Base-by-base conservation (phyloP, 495 filamentous ascomycete genomes). In the Hypomontagnella submonticulosa region DNA sequence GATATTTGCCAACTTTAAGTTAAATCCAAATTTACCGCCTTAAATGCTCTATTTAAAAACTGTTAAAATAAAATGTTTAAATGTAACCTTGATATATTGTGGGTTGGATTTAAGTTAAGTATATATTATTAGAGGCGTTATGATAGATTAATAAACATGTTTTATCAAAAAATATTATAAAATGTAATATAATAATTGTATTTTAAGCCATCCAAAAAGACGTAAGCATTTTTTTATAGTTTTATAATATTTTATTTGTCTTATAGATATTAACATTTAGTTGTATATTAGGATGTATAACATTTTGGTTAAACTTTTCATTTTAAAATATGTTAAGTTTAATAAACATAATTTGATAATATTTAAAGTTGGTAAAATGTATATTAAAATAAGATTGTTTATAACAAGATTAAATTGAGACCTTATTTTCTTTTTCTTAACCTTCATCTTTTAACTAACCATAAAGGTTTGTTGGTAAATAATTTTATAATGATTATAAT, bases 401-500 rank as follows among this genome's bases (percentile, higher is more conserved):
- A 36, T 36, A 36, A 36, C 11, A 41, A 41, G 13, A 41, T 13
- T 13, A 13, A 41, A 41, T 41, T 13, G 4, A 41, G 8, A 9
- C 8, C 8, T 41, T 41, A 9, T 13, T 8, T 7, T 13, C 12
- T 41, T 41, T 41, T 41, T 41, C 13, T 41, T 41, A 41, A 41
- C 13, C 13, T 8, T 41, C 12, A 13, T 9, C 8, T 41, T 41
- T 41, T 41, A 41, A 41, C 13, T 41, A 41, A 41, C 13, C 13
- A 41, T 41, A 41, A 41, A 41, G 4, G 13, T 9, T 41, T 41
- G 13, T 41, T 41, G 13, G 4, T n/a, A n/a, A 8, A 41, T 9
- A 13, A 41, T 41, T 41, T 41, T 41, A 41, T 41, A 41, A 41
- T 41, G 13, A 41, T 41, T 9, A 41, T n/a, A 13, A 4, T 41